Conservation (phyloP, 1,284 basidiomycete genomes). For the Neonothopanus nambi region DNA sequence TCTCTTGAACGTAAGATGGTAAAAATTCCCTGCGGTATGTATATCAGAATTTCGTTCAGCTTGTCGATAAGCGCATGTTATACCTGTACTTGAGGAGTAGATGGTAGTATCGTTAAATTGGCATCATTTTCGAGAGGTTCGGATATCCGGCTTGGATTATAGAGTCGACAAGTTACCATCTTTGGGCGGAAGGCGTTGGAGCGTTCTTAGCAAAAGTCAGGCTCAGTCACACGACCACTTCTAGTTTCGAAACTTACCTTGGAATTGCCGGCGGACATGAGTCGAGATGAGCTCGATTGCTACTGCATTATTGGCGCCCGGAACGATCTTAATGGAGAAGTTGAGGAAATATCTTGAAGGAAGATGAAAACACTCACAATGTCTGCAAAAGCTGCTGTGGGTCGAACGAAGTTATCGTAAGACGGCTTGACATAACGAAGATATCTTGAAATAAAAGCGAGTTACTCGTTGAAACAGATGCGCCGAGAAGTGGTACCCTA, state of each 20-base stretch:
- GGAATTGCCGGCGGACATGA: conserved; percentile 85
- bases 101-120: conserved; percentile 70
- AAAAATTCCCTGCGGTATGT: conserved; percentile 71
- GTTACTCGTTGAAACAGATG: neutral
- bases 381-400: conserved; percentile 85
- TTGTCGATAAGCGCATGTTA: conserved; percentile 16
- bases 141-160: conserved; percentile 31
- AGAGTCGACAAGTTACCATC: conserved; percentile 54
- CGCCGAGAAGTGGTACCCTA: conserved; percentile 34
- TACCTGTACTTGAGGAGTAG: conserved; percentile 83
- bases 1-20: conserved; percentile 79
- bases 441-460: conserved; percentile 51
- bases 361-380: conserved; percentile 55
- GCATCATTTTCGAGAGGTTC: conserved; percentile 41
- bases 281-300: conserved; percentile 94
- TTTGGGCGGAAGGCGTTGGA: conserved; percentile 73
- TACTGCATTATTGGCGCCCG: conserved; percentile 83
- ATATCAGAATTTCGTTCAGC: conserved; percentile 2
- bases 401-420: conserved; percentile 94
- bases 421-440: conserved; percentile 91
- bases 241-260: conserved; percentile 24
- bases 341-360: neutral
- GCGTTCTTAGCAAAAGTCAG: conserved; percentile 47
- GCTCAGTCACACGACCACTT: neutral
- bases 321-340: conserved; percentile 73